Percentiles rank a stretch among this genome's conserved stretches.
These are phyloP conservation scores for Rhodotorula sp. DNA, from an alignment of 1,284 basidiomycete genomes.

Conservation along the genomic window DNA sequence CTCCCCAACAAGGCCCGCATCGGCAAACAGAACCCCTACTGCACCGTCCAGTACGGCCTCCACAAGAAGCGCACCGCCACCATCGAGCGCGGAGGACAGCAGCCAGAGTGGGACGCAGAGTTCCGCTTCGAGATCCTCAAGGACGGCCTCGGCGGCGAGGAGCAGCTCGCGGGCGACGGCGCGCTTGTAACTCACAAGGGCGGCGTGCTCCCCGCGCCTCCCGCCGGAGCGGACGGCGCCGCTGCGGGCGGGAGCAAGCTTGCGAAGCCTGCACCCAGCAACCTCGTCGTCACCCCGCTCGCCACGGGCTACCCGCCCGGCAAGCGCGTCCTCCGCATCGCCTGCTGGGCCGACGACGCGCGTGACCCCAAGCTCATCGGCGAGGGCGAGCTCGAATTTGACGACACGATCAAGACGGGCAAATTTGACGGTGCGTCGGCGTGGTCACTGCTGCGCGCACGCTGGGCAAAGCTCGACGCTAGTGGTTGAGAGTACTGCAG, in stretches of 20 bases:
- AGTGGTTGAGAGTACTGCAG: not conserved
- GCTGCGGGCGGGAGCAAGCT: slow-evolving; percentile 18
- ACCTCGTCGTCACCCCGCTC: slow-evolving; percentile 60
- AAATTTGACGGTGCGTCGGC: slow-evolving; percentile 84
- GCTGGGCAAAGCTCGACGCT: too few species aligned
- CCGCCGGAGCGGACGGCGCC: not conserved
- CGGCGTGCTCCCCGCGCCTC: slow-evolving; percentile 52
- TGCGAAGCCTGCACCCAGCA: slow-evolving; percentile 12
- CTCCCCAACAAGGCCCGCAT: slow-evolving; percentile 91
- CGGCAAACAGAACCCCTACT: slow-evolving; percentile 97
- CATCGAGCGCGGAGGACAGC: slow-evolving; percentile 94
- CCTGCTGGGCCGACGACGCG: slow-evolving; percentile 92
- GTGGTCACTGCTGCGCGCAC: not conserved
- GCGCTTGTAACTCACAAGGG: slow-evolving; percentile 54
- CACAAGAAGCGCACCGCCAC: slow-evolving; percentile 83
- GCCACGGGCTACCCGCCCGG: slow-evolving; percentile 12
- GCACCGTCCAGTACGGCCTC: slow-evolving; percentile 72
- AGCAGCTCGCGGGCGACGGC: slow-evolving; percentile 60
- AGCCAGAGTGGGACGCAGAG: slow-evolving; percentile 99
- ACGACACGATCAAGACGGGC: slow-evolving; percentile 86
- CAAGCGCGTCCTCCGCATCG: slow-evolving; percentile 63
- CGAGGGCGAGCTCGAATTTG: slow-evolving; percentile 81
- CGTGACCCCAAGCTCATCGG: slow-evolving; percentile 96
- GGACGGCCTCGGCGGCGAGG: slow-evolving; percentile 62
- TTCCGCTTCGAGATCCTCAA: slow-evolving; percentile 88